Percentiles rank a stretch among this genome's conserved stretches.
Evolutionary conservation across 2,329 filamentous ascomycete genomes (phyloP).

Genomic region (Clathrospora elynae): DNA sequence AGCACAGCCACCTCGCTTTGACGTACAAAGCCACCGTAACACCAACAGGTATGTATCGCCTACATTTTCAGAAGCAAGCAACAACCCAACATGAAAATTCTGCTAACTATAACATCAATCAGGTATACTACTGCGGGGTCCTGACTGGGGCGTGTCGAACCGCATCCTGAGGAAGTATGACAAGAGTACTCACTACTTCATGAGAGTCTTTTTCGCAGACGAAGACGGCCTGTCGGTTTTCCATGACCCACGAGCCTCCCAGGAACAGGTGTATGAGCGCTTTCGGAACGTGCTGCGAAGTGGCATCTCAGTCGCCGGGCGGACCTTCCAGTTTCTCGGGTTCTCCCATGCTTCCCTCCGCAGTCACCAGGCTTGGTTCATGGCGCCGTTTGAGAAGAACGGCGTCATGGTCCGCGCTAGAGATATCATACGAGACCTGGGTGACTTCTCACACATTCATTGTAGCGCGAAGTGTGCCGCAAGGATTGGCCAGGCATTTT

Average conservation of each 20-base stretch:
- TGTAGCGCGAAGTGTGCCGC: slow-evolving; percentile 64
- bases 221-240: slow-evolving; percentile 70
- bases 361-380: slow-evolving; percentile 41
- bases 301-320: slow-evolving; percentile 56
- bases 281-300: slow-evolving; percentile 65
- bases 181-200: slow-evolving; percentile 34
- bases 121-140: slow-evolving; percentile 51
- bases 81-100: too few species aligned
- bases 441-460: slow-evolving; percentile 54
- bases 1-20: slow-evolving; percentile 50
- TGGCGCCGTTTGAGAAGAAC: slow-evolving; percentile 36
- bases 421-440: slow-evolving; percentile 58
- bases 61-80: too few species aligned
- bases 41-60: slow-evolving; percentile 40
- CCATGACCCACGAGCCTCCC: slow-evolving; percentile 55
- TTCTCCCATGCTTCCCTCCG: slow-evolving; percentile 43
- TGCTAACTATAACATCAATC: background rate
- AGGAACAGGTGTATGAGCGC: slow-evolving; percentile 42
- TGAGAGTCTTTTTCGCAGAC: slow-evolving; percentile 72
- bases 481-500: slow-evolving; percentile 72
- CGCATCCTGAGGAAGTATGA: slow-evolving; percentile 38
- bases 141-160: slow-evolving; percentile 63
- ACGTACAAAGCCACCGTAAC: slow-evolving; percentile 62
- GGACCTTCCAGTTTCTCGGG: slow-evolving; percentile 39
- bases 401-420: slow-evolving; percentile 54